Base-by-base conservation (phyloP, 306 rosid genomes). In the Prinsepia uniflora region DNA sequence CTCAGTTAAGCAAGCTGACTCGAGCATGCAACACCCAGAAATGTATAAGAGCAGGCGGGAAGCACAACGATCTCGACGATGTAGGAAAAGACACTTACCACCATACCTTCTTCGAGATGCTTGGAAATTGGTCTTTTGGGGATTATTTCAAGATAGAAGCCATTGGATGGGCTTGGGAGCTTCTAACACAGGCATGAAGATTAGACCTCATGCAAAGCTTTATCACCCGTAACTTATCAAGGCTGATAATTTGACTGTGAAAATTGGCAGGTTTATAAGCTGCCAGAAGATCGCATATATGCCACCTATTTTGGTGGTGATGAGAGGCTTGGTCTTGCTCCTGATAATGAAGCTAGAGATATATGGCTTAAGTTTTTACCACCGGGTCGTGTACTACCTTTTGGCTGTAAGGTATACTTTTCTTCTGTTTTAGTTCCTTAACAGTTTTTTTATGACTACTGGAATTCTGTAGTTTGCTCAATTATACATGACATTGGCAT, bases 61-160 rank as follows among this genome's bases (percentile, higher is more conserved):
- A 94, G 71, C 99, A 94, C 83, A 94, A 94, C 30, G 97, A 94
- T 79, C 96, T 94, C 5, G 99, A 94, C 54, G 99, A 94, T 4
- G 99, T 94, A 4, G 99, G 99, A 68, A 94, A 94, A 74, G 99
- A 94, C 82, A 94, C 99, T 8, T 94, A 94, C 77, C 99, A 94
- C 78, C 99, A 94, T 64, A 94, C 99, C 45, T 94, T 94, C 83
- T 94, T 94, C 72, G 99, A 94, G 81, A 94, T 94, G 99, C 84
- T 94, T 67, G 99, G 99, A 2, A 94, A 94, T 61, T 94, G 99
- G 99, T 94, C 99, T 1, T 94, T 94, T 34, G 97, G 97, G 45
- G 97, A 94, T 77, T 94, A 94, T 86, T 94, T 94, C 52, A 91
- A 94, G 81, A 70, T 41, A 53, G 96, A 91, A 73, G 99, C 96